Conservation (phyloP, 2,329 filamentous ascomycete species). For the Claviceps cyperi region DNA sequence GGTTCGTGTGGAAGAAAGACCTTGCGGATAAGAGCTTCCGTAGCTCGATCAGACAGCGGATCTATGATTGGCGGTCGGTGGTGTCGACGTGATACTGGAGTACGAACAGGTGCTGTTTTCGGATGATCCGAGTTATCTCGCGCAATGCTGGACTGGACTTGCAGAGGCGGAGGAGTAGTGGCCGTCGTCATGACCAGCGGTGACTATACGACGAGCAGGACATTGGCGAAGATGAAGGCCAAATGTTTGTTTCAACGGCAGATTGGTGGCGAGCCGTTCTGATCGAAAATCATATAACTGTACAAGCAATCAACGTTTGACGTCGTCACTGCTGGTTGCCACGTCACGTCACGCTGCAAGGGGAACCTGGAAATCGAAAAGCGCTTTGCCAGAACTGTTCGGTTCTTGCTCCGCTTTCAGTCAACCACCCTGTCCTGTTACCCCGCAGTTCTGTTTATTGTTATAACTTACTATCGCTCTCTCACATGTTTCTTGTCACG, state of each 20-base stretch:
- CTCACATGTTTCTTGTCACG: no score
- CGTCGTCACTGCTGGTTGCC: conserved; percentile 1
- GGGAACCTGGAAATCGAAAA: neutral
- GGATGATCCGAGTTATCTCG: conserved; percentile 3
- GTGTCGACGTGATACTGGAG: conserved; percentile 15
- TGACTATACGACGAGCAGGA: conserved; percentile 9
- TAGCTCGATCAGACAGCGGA: conserved; percentile 63
- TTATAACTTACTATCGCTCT: no score
- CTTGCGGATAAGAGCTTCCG: conserved; percentile 65
- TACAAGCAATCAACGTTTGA: neutral
- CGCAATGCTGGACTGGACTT: conserved; percentile 5
- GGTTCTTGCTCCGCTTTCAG: no score
- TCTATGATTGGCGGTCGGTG: conserved; percentile 25
- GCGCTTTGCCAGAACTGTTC: no score
- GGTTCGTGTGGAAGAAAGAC: conserved; percentile 64
- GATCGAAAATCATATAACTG: neutral
- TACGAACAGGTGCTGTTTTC: conserved; percentile 10
- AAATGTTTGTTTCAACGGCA: neutral
- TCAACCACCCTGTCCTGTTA: no score
- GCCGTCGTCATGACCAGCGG: conserved; percentile 11
- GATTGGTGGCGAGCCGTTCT: neutral
- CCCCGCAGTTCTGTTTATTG: no score
- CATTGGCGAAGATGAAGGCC: neutral
- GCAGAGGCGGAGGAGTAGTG: conserved; percentile 6
- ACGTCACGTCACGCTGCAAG: conserved; percentile 3